phyloP scores from a whole-genome alignment of 1,284 basidiomycete genomes.

The Cryptococcus neoformans region DNA sequence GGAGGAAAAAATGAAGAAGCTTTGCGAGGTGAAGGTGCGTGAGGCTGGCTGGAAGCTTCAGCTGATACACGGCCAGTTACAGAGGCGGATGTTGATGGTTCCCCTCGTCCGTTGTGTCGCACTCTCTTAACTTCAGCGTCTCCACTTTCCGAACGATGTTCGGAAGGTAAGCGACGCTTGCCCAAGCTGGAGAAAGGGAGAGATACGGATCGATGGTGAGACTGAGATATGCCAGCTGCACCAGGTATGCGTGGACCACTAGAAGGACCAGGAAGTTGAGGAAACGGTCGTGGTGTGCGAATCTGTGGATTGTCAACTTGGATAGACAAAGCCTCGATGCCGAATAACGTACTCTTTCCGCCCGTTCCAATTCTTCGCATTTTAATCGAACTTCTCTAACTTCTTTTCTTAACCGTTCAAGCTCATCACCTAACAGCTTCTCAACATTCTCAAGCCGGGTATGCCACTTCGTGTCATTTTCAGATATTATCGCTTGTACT shows the following conservation, averaged over 20 bases:
- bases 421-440: constrained; percentile 18
- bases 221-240: background rate
- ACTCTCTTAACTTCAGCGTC: constrained; percentile 10
- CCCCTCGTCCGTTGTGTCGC: constrained; percentile 7
- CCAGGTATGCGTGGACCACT: too few relatives aligned
- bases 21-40: constrained; percentile 23
- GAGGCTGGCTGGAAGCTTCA: constrained; percentile 3
- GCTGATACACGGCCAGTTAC: background rate
- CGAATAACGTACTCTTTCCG: background rate
- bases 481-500: constrained; percentile 6
- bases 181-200: background rate
- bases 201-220: background rate
- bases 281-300: too few relatives aligned
- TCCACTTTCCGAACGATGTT: background rate
- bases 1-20: constrained; percentile 7
- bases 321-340: too few relatives aligned
- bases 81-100: constrained; percentile 1
- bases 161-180: background rate
- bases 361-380: background rate
- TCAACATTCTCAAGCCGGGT: constrained; percentile 7
- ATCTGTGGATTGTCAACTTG: too few relatives aligned
- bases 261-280: too few relatives aligned
- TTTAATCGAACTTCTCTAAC: constrained; percentile 1
- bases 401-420: constrained; percentile 14
- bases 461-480: constrained; percentile 13